Evolutionary conservation across 2,329 filamentous ascomycete species (phyloP).

Genomic region (Talaromyces rugulosus): DNA sequence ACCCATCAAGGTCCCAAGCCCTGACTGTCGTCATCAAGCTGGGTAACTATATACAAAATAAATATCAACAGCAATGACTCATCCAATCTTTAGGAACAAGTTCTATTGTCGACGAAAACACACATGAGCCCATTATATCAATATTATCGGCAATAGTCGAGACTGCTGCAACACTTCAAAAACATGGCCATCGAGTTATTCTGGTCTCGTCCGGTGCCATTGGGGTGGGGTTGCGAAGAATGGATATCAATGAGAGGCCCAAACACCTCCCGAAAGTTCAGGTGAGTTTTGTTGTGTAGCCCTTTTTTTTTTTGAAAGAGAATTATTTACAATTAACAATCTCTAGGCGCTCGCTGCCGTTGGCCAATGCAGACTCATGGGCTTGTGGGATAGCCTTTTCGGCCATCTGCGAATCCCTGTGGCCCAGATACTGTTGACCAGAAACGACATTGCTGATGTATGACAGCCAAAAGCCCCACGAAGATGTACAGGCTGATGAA

Average conservation of each 20-base stretch:
- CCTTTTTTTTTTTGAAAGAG: not conserved
- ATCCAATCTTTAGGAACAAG: constrained; percentile 68
- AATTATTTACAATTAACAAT: not conserved
- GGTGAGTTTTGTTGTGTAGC: constrained; percentile 37
- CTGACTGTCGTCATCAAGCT: constrained; percentile 39
- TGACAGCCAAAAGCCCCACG: constrained; percentile 22
- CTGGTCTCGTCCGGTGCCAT: constrained; percentile 97
- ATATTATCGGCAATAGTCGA: constrained; percentile 91
- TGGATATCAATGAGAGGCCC: constrained; percentile 81
- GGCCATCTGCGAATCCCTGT: constrained; percentile 82
- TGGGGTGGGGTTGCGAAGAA: constrained; percentile 83
- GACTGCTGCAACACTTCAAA: constrained; percentile 78
- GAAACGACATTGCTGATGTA: constrained; percentile 94
- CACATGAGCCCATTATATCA: constrained; percentile 86
- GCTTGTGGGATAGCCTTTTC: constrained; percentile 92
- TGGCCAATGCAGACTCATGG: constrained; percentile 91
- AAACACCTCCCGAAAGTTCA: constrained; percentile 89
- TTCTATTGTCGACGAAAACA: constrained; percentile 96
- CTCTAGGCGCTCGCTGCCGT: constrained; percentile 81
- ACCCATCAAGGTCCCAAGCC: constrained; percentile 21
- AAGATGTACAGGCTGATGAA: constrained; percentile 9
- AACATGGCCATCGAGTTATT: constrained; percentile 90
- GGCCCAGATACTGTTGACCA: constrained; percentile 87
- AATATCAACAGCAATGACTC: not conserved
- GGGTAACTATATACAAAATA: constrained; percentile 19